These are phyloP conservation scores for Omphalotus guepiniiformis DNA, from an alignment of 768 basidiomycete genomes.

Conservation along the genomic window DNA sequence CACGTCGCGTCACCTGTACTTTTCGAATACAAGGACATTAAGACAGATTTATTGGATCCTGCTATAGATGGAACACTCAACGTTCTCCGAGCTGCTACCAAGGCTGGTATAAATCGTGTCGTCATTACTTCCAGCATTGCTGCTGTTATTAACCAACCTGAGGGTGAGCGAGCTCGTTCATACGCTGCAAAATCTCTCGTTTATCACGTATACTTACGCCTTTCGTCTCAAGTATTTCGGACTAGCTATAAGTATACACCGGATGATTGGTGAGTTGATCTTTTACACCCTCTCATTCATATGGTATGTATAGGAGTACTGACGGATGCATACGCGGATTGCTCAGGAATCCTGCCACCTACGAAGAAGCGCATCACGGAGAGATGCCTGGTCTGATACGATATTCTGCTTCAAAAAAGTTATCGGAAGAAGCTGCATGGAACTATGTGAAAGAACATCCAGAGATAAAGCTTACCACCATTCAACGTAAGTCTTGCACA, in stretches of 20 bases:
- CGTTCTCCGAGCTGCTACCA: constrained; percentile 17
- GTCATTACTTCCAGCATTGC: constrained; percentile 18
- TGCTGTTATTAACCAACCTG: constrained; percentile 7
- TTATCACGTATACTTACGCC: too few species aligned
- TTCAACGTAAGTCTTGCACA: constrained; percentile 12
- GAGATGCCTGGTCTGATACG: constrained; percentile 5
- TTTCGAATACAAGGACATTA: constrained; percentile 10
- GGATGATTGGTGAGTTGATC: constrained; percentile 6
- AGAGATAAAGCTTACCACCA: constrained; percentile 18
- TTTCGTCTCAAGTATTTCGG: neutral
- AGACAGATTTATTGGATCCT: constrained; percentile 19
- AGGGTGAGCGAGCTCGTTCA: neutral
- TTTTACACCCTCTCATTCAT: neutral
- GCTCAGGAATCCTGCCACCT: constrained; percentile 15
- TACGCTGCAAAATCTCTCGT: neutral
- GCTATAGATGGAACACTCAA: constrained; percentile 19
- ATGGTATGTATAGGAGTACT: too few species aligned
- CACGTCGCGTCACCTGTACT: constrained; percentile 12
- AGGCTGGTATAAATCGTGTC: constrained; percentile 17
- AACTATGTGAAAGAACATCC: constrained; percentile 22
- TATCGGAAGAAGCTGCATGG: constrained; percentile 24
- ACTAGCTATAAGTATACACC: neutral
- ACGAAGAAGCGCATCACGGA: constrained; percentile 15
- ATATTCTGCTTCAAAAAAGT: constrained; percentile 24
- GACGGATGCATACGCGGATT: neutral